Conservation (phyloP, 1,284 basidiomycete genomes). For the Moesziomyces sp. region DNA sequence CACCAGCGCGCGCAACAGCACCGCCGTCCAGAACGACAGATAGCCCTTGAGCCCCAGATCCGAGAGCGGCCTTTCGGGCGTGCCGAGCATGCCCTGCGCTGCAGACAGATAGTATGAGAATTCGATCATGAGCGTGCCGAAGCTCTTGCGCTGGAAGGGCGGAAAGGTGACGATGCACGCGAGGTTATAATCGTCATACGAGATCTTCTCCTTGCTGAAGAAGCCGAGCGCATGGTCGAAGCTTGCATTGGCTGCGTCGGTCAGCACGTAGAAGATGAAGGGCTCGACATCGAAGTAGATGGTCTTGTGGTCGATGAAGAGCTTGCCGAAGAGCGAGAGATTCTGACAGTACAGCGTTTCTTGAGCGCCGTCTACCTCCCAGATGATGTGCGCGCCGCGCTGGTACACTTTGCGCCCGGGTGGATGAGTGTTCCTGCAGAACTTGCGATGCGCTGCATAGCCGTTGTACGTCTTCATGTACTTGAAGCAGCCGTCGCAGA, state of each 20-base stretch:
- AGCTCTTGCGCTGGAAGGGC: slow-evolving; percentile 88
- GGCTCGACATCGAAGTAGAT: slow-evolving; percentile 83
- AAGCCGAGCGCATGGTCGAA: slow-evolving; percentile 88
- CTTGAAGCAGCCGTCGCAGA: slow-evolving; percentile 95
- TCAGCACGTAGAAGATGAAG: slow-evolving; percentile 89
- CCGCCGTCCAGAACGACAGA: slow-evolving; percentile 88
- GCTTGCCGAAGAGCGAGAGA: slow-evolving; percentile 91
- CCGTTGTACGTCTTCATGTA: slow-evolving; percentile 75
- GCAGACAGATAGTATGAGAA: slow-evolving; percentile 95
- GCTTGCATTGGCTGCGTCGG: slow-evolving; percentile 78
- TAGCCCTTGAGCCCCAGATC: slow-evolving; percentile 92
- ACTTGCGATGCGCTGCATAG: slow-evolving; percentile 70
- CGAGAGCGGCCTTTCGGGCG: slow-evolving; percentile 93
- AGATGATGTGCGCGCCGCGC: slow-evolving; percentile 87
- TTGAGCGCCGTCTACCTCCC: slow-evolving; percentile 91
- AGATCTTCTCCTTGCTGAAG: slow-evolving; percentile 96
- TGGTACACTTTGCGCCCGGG: slow-evolving; percentile 92
- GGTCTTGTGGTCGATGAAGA: slow-evolving; percentile 99
- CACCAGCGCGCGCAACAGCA: slow-evolving; percentile 83
- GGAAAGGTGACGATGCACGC: slow-evolving; percentile 96
- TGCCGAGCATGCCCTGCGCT: slow-evolving; percentile 80
- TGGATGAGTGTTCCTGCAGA: slow-evolving; percentile 79
- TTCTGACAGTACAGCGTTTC: slow-evolving; percentile 93
- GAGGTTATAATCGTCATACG: slow-evolving; percentile 96
- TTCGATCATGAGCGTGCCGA: slow-evolving; percentile 95